A percentile compares a stretch with the other conserved stretches of the same genome.
Evolutionary conservation across 169 alveolate species (phyloP).

Genomic region (Eimeria necatrix): DNA sequence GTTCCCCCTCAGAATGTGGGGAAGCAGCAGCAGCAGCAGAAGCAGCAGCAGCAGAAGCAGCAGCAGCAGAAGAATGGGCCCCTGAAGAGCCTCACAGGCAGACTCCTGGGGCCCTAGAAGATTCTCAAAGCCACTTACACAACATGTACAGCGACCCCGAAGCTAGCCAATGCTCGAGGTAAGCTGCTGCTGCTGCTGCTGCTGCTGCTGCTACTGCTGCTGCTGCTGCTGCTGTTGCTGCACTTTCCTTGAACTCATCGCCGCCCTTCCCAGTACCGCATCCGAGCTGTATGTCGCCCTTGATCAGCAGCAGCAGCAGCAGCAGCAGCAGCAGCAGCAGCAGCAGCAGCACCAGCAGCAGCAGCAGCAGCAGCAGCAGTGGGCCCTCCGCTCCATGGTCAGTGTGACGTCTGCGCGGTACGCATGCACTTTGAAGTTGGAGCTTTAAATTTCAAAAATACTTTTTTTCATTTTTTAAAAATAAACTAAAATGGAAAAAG

Average conservation of each 20-base stretch:
- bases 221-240: constrained; percentile 28
- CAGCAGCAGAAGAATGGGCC: not conserved
- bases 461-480: not conserved
- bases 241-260: not conserved
- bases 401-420: no score
- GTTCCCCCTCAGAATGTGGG: not conserved
- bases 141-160: not conserved
- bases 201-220: constrained; percentile 46
- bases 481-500: not conserved
- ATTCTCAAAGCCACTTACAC: not conserved
- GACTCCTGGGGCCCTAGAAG: not conserved
- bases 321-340: not conserved
- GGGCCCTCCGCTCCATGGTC: not conserved
- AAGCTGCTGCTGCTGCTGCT: not conserved
- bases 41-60: not conserved
- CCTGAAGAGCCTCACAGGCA: not conserved
- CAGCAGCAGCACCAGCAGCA: constrained; percentile 57
- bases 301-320: not conserved
- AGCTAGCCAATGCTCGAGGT: not conserved
- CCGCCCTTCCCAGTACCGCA: not conserved
- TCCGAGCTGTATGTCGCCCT: not conserved
- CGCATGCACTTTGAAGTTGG: no score
- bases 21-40: not conserved
- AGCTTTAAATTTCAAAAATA: not conserved
- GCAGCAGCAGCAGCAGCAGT: constrained; percentile 59